Evolutionary conservation across 305 asterid species (phyloP), one percentile per base, ranked within the genome.

Genomic region (Striga hermonthica): DNA sequence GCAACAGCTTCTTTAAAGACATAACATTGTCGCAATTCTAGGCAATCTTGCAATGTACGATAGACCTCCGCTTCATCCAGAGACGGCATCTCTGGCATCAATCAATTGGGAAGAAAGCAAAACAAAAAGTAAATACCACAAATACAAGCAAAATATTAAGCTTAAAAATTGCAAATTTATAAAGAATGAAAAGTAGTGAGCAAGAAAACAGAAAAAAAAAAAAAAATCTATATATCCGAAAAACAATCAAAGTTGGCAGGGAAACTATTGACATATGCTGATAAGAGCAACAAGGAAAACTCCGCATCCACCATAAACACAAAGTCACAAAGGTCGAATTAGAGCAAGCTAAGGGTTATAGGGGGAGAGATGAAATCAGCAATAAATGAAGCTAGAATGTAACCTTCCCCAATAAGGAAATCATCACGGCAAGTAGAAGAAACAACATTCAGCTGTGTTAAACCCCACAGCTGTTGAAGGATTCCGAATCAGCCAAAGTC

Each of bases 1-100:
- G 84, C 69, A 66, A 81, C 82, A 70, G 76, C 83, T 82, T 84
- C 95, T 74, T 72, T 81, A 57, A 84, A 87, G 12, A 87, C 79
- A 7, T 84, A 87, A 67, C 77, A 69, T 50, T 65, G 75, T 49
- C 91, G 75, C 85, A 81, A 31, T 67, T 82, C 89, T 68, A 87
- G 89, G 70, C 91, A 82, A 53, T 34, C 86, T 83, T 84, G 95
- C 68, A 87, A 68, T 71, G 70, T 73, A 56, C 86, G 75, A 57
- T 81, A 87, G 34, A 82, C 91, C 60, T 87, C 95, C 36, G 58
- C 82, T 71, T 87, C 95, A 78, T 87, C 95, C 5, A 79, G 68
- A 76, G 95, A 84, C 66, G 91, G 91, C 45, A 77, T 78, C 89
- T 84, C 95, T 86, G 65, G 49, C 58, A 71, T 64, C 68, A 76